Conservation (phyloP, 2,329 filamentous ascomycete species). For the Hirsutella thompsonii region DNA sequence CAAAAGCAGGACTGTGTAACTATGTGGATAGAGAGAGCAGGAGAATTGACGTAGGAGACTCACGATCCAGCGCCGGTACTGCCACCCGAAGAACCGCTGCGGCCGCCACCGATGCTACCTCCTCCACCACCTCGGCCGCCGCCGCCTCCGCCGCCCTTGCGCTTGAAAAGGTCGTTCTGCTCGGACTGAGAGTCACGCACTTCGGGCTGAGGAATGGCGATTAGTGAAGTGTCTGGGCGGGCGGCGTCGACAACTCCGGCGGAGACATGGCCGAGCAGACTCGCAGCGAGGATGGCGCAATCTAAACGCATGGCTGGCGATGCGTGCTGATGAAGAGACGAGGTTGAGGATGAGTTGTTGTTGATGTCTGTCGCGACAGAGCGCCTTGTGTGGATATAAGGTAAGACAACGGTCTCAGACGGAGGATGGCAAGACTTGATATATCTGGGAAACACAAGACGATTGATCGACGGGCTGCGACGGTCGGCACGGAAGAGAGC, state of each 20-base stretch:
- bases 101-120: conserved; percentile 5
- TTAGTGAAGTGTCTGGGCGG: conserved; percentile 12
- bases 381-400: no score
- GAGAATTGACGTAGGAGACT: background rate
- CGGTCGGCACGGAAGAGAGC: no score
- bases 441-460: no score
- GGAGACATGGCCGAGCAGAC: conserved; percentile 3
- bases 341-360: no score
- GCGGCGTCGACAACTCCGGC: conserved; percentile 5
- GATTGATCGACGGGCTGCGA: no score
- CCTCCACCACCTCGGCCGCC: conserved; percentile 26
- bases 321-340: no score
- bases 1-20: no score
- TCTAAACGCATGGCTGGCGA: background rate
- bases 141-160: conserved; percentile 45
- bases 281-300: background rate
- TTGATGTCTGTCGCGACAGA: no score
- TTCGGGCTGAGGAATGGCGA: conserved; percentile 10
- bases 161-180: conserved; percentile 41
- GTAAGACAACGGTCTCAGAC: no score
- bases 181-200: no score
- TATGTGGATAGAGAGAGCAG: no score
- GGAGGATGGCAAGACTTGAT: no score
- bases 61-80: conserved; percentile 6
- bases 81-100: conserved; percentile 10